Evolutionary conservation across 2,329 filamentous ascomycete species (phyloP).

Genomic region (Epichloe gansuensis): DNA sequence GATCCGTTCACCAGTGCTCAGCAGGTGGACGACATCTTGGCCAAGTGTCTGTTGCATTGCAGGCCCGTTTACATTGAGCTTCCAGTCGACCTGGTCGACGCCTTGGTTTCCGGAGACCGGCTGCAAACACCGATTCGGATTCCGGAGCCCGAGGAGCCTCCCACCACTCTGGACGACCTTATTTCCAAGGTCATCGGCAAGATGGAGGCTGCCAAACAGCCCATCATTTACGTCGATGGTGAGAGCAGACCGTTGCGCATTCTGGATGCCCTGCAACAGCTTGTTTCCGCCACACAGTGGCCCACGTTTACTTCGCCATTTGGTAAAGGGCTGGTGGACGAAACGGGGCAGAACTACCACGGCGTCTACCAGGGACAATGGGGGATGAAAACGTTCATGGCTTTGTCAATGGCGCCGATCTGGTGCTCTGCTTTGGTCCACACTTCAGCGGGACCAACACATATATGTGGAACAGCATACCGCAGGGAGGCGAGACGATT

Average conservation of each 20-base stretch:
- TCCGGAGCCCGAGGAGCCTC: conserved; percentile 2
- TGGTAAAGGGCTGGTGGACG: conserved; percentile 38
- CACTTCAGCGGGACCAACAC: conserved; percentile 35
- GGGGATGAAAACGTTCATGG: conserved; percentile 21
- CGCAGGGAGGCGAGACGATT: conserved; percentile 20
- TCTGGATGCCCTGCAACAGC: conserved; percentile 25
- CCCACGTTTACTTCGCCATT: conserved; percentile 35
- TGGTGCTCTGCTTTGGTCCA: conserved; percentile 34
- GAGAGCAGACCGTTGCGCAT: conserved; percentile 31
- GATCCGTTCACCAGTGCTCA: conserved; percentile 32
- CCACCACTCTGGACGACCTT: conserved; percentile 13
- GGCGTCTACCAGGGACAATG: conserved; percentile 35
- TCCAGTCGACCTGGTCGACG: conserved; percentile 38
- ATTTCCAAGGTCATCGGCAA: conserved; percentile 25
- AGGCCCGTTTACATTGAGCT: conserved; percentile 45
- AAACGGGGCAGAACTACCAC: conserved; percentile 32
- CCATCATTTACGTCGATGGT: conserved; percentile 40
- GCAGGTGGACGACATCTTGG: conserved; percentile 24
- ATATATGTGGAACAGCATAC: conserved; percentile 24
- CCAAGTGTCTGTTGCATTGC: conserved; percentile 36
- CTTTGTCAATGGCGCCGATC: conserved; percentile 29
- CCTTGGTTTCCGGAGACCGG: conserved; percentile 19
- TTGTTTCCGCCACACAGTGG: conserved; percentile 31
- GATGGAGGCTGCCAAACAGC: conserved; percentile 33
- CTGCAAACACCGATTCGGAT: conserved; percentile 11